phyloP scores from a whole-genome alignment of 345 rosid species.

The Corchorus capsularis region DNA sequence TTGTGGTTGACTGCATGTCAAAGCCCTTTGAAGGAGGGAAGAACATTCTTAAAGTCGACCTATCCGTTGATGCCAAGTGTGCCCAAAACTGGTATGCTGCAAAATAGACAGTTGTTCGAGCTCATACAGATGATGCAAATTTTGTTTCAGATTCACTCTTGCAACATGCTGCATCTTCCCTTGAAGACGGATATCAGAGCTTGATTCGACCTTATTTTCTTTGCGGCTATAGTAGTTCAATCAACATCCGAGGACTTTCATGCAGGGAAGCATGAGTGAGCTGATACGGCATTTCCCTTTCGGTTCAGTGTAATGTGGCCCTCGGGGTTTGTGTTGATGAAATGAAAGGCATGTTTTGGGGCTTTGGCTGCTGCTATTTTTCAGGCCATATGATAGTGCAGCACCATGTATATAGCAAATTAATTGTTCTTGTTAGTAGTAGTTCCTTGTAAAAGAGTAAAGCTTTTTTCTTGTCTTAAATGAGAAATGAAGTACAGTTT shows the following conservation, averaged over 20 bases:
- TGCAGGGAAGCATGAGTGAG: neutral
- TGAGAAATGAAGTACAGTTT: too few species aligned
- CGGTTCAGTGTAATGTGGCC: neutral
- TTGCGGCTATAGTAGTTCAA: neutral
- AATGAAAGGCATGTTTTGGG: neutral
- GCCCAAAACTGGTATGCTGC: slow-evolving; percentile 93
- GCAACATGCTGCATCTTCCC: slow-evolving; percentile 8
- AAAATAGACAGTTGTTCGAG: slow-evolving; percentile 42
- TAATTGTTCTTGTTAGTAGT: neutral
- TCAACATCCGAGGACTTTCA: neutral
- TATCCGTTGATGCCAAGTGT: slow-evolving; percentile 88
- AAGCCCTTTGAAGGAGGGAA: slow-evolving; percentile 78
- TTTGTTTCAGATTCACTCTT: neutral
- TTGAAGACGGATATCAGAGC: neutral
- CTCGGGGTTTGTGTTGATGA: neutral
- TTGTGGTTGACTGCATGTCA: slow-evolving; percentile 88
- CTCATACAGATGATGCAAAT: neutral
- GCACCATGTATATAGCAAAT: slow-evolving; percentile 1
- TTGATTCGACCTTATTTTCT: neutral
- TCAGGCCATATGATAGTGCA: neutral
- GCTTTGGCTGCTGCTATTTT: neutral
- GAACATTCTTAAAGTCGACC: slow-evolving; percentile 77
- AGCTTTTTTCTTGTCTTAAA: too few species aligned
- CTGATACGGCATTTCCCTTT: neutral
- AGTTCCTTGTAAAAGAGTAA: slow-evolving; percentile 3